Base-by-base conservation (phyloP, 2,329 filamentous ascomycete species). In the Ophioceras dolichostomum region DNA sequence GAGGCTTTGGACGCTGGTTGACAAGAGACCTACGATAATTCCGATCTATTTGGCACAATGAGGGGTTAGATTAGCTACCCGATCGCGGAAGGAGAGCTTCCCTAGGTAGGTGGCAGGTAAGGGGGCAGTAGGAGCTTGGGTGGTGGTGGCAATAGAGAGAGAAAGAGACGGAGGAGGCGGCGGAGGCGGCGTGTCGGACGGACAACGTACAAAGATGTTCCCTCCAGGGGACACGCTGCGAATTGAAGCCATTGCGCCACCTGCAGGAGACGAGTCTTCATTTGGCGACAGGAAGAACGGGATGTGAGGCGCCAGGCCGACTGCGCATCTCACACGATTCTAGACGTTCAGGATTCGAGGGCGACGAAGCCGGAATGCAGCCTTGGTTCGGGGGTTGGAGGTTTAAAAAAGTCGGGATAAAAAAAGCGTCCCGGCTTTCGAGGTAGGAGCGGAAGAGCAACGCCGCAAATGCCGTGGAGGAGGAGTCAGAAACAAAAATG, bases 1-100 rank as follows among this genome's bases (percentile, higher is more conserved):
- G 50, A 98, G 69, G 57, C 88, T 94, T 60, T 98, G 91, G 18
- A 96, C 76, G 57, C 87, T 91, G 42, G 91, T 95, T 41, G 89
- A 96, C 49, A 95, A 58, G 46, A 98, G 73, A 49, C 91, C 91
- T 55, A 95, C 89, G 45, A 95, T 62, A 55, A 98, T 87, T 53
- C 91, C 91, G 54, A 96, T 73, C 86, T 93, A 54, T 37, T 42
- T 10, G 36, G 42, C 19, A 32, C 12, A 26, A 26, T 5, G 27
- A 14, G 27, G n/a, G 16, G 13, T 13, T 14, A 14, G 13, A 14
- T 29, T 29, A 29, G 27, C 27, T 14, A n/a, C n/a, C n/a, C n/a
- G n/a, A n/a, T n/a, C n/a, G n/a, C n/a, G n/a, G n/a, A 29, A 29
- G 27, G 16, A 29, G 27, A 29, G 27, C 13, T n/a, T 6, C 3